phyloP scores from a whole-genome alignment of 208 protist species.

The Wallacemonas sp. region DNA sequence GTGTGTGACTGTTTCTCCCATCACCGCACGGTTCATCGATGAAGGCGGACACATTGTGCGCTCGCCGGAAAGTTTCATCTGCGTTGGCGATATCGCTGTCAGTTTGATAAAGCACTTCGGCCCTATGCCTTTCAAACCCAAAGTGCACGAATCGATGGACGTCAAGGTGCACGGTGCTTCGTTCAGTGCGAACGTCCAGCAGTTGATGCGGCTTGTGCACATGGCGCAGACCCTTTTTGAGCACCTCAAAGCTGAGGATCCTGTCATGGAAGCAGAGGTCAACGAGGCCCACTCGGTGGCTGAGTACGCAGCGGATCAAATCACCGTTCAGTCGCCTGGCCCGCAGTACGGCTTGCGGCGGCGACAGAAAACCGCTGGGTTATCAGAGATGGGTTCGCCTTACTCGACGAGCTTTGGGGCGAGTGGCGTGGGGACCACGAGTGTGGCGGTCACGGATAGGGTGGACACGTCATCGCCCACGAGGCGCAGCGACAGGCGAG shows the following conservation, averaged over 20 bases:
- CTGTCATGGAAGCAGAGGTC: slow-evolving; percentile 48
- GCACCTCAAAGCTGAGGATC: slow-evolving; percentile 64
- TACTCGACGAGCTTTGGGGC: background rate
- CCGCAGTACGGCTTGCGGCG: slow-evolving; percentile 13
- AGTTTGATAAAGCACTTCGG: slow-evolving; percentile 74
- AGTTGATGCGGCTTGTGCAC: slow-evolving; percentile 50
- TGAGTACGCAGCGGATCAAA: slow-evolving; percentile 60
- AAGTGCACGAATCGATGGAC: slow-evolving; percentile 72
- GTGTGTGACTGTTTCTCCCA: slow-evolving; percentile 50
- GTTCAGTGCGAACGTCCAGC: slow-evolving; percentile 54
- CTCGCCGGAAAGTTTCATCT: slow-evolving; percentile 32
- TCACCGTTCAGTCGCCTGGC: slow-evolving; percentile 21
- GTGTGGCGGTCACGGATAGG: no score
- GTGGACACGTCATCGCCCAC: no score
- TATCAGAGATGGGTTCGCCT: background rate
- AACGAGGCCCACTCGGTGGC: slow-evolving; percentile 52
- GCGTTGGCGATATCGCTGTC: slow-evolving; percentile 52
- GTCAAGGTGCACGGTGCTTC: slow-evolving; percentile 48
- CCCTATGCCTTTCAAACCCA: slow-evolving; percentile 61
- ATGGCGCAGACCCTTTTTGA: slow-evolving; percentile 34
- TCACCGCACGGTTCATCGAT: slow-evolving; percentile 46
- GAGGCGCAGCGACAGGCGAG: no score
- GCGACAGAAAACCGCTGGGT: background rate
- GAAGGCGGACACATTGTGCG: slow-evolving; percentile 12
- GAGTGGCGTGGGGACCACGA: background rate